Evolutionary conservation across 495 filamentous ascomycete genomes (phyloP).

Genomic region (Mytilinidion resinicola): DNA sequence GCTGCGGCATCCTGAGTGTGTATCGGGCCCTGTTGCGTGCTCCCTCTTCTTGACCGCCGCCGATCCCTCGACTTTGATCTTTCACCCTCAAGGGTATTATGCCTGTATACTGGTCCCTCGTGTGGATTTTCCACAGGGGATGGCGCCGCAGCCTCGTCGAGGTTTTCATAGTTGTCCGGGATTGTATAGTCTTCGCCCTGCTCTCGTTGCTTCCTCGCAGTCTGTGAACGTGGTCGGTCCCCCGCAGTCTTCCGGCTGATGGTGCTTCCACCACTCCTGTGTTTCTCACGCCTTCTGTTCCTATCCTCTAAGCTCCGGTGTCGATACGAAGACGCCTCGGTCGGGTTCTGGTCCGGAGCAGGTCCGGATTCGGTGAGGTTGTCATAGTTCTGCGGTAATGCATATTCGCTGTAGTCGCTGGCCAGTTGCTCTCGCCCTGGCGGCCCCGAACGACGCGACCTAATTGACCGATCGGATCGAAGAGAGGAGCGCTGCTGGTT

Average conservation of each 20-base stretch:
- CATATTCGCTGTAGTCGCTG: conserved; percentile 6
- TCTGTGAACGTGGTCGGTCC: not conserved
- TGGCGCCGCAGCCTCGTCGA: conserved; percentile 43
- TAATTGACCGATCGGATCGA: conserved; percentile 18
- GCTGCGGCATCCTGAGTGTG: not conserved
- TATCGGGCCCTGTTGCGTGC: conserved; percentile 1
- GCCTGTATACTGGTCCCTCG: conserved; percentile 32
- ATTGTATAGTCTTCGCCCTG: conserved; percentile 34
- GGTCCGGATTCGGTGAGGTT: conserved; percentile 22
- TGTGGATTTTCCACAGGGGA: conserved; percentile 44
- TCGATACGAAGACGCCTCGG: conserved; percentile 1
- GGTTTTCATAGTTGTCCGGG: conserved; percentile 45
- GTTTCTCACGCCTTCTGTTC: not conserved
- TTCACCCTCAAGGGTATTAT: conserved; percentile 30
- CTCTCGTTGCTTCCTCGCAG: not conserved
- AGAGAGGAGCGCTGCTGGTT: conserved; percentile 25
- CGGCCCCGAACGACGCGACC: conserved; percentile 7
- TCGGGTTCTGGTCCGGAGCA: conserved; percentile 20
- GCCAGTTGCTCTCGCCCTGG: conserved; percentile 5
- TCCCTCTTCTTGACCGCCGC: conserved; percentile 4
- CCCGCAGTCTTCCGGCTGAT: not conserved
- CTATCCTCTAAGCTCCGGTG: conserved; percentile 16
- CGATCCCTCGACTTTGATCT: conserved; percentile 14
- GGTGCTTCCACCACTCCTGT: not conserved
- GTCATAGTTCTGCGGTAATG: conserved; percentile 14